A percentile compares a stretch with the other conserved stretches of the same genome.
These are phyloP conservation scores for Diaporthe sp. DNA, from an alignment of 2,329 filamentous ascomycete species.

Conservation along the genomic window DNA sequence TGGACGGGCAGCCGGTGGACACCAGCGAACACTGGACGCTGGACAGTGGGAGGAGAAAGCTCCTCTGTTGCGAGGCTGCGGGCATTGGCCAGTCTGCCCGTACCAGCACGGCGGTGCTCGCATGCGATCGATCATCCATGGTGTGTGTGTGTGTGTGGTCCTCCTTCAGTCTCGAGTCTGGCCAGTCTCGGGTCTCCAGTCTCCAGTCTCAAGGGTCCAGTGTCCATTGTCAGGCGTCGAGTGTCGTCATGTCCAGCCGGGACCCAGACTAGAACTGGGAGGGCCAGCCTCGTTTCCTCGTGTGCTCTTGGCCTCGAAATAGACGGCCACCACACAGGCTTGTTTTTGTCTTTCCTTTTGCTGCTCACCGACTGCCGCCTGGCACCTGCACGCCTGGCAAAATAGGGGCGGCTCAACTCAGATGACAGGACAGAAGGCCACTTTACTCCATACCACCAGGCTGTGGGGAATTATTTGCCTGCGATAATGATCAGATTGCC, in stretches of 20 bases:
- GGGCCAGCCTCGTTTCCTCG: conserved; percentile 11
- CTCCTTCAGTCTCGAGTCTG: conserved; percentile 5
- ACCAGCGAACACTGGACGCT: neutral
- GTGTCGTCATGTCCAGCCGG: conserved; percentile 35
- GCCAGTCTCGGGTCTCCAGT: conserved; percentile 11
- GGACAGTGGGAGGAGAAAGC: neutral
- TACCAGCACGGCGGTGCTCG: conserved; percentile 29
- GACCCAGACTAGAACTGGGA: conserved; percentile 19
- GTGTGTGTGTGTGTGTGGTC: neutral
- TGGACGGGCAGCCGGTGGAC: conserved; percentile 3
- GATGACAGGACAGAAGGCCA: conserved; percentile 33
- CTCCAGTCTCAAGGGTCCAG: conserved; percentile 21
- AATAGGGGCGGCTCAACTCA: conserved; percentile 36
- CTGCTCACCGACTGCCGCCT: conserved; percentile 31
- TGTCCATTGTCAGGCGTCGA: conserved; percentile 16
- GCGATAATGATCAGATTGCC: conserved; percentile 29
- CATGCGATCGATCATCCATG: conserved; percentile 24
- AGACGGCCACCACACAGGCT: conserved; percentile 1
- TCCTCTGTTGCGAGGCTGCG: conserved; percentile 19
- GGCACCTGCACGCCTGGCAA: conserved; percentile 34
- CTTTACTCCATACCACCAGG: conserved; percentile 30
- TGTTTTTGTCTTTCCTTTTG: conserved; percentile 23
- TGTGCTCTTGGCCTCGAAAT: conserved; percentile 31
- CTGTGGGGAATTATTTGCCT: conserved; percentile 33
- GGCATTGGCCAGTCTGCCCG: conserved; percentile 9